Evolutionary conservation across 2,329 filamentous ascomycete species (phyloP), one percentile per base, ranked within the genome.

Genomic region (Fusarium albidum): DNA sequence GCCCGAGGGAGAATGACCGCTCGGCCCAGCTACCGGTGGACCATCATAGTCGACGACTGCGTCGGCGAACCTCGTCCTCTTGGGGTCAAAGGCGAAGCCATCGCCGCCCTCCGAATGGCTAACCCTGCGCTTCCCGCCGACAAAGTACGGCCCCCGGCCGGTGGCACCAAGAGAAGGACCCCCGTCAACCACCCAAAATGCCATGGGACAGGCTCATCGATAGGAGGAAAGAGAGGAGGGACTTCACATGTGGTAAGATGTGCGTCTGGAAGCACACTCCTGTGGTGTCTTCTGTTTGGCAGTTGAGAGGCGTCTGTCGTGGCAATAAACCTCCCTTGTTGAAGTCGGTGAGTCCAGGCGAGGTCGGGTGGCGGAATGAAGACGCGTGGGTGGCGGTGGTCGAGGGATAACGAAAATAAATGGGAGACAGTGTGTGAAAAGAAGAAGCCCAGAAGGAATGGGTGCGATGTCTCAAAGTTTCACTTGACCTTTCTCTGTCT

Each of bases 121-220:
- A 49, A 73, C 69, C 26, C 73, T 71, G 41, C 75, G 73, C 66
- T 78, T 78, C 52, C 71, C 75, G 52, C 67, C 70, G 21, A 68
- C 65, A 53, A 70, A 50, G 57, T 73, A 71, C 29, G 65, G 68
- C 44, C 50, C 61, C 49, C 51, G 57, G 49, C 50, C 56, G 34
- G 61, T 44, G 57, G 60, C 61, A 63, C 62, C 61, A 61, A 65
- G 65, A 57, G 68, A 59, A 57, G 60, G 63, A 64, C 59, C 66
- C 55, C 69, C 60, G 67, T 71, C 68, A 61, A 69, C 71, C 57
- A 74, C 71, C 75, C 70, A 75, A 67, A 70, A 76, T 66, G 68
- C 70, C 72, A 73, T 76, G 62, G 72, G 70, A 70, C 73, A 75
- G 70, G 67, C 71, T 72, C 59, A 62, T 63, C 52, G 58, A 60